Conservation (phyloP, 2,329 filamentous ascomycete genomes). For the Aspergillus sp. region DNA sequence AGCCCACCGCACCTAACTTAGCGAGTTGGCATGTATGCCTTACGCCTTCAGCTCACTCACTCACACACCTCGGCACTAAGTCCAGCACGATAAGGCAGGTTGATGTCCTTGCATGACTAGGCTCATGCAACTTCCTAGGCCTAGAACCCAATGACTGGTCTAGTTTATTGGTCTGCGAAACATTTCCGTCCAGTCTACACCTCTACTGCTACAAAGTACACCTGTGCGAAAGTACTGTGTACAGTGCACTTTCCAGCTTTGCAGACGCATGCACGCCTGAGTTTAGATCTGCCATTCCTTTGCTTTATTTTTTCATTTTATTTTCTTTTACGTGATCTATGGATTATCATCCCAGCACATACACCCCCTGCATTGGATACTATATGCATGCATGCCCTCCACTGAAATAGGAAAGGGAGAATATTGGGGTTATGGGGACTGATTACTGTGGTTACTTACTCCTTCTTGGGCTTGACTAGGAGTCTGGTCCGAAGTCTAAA, state of each 20-base stretch:
- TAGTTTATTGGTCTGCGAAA: background rate
- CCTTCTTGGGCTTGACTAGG: slow-evolving; percentile 32
- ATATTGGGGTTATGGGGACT: background rate
- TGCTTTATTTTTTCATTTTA: background rate
- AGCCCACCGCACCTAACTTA: background rate
- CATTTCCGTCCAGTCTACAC: background rate
- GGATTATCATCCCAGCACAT: background rate
- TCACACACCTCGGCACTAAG: background rate
- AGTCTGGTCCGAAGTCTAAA: slow-evolving; percentile 32
- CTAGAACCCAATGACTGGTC: background rate
- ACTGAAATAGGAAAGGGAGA: background rate
- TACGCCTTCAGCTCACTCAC: background rate
- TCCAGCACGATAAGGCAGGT: slow-evolving; percentile 3
- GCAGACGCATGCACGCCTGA: background rate
- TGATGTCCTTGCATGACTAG: background rate
- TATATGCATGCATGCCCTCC: background rate
- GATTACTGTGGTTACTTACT: slow-evolving; percentile 18
- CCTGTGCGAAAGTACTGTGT: background rate
- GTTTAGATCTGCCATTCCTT: background rate
- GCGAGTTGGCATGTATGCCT: slow-evolving; percentile 1
- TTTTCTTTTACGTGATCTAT: background rate
- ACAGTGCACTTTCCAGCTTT: background rate
- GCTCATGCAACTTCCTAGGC: background rate
- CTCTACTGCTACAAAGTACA: too few species aligned
- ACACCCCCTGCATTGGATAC: background rate